Evolutionary conservation across 2,329 filamentous ascomycete species (phyloP), one percentile per base, ranked within the genome.

Genomic region (Hymenoscyphus linearis): DNA sequence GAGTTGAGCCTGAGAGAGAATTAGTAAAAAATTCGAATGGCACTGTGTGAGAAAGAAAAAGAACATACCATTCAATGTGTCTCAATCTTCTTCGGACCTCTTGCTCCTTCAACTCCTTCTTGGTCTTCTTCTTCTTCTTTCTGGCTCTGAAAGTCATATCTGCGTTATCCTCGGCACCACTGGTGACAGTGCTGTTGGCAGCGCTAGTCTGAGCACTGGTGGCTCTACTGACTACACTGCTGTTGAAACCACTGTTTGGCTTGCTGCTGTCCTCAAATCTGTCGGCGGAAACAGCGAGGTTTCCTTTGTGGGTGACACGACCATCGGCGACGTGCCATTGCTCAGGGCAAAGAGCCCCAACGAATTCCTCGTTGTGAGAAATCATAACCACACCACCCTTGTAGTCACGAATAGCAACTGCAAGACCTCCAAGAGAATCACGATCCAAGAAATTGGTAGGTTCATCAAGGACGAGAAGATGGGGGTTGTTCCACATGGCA

Each of bases 101-200:
- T 22, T 89, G 83, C 76, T 99, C 95, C 84, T 99, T 99, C 74
- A 93, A 69, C 76, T 99, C 92, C 78, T 92, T 92, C 81, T 96
- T 91, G 61, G 95, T 99, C 85, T 95, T 85, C 90, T 99, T 99
- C 86, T 93, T 96, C 91, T 97, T 97, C 84, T 93, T 95, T 77
- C 83, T 86, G 10, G 89, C 82, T 76, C 83, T 85, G 86, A 99
- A 99, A 79, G 96, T 93, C 82, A 99, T 84, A 63, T 81, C 83
- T 76, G 88, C 81, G 63, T 85, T 86, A 69, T 95, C 93, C 77
- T 98, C 93, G 0, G 82, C 85, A n/a, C 91, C 93, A 57, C 85
- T 89, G 79, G 92, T 93, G 62, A 86, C 87, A 1, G 88, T 87
- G 55, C 68, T 86, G 85, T 80, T 80, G 52, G 78, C 79, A 1